A percentile compares a stretch with the other conserved stretches of the same genome.
Evolutionary conservation across 805 yeast genomes (phyloP).

Genomic region (Isabelozyma heimii): DNA sequence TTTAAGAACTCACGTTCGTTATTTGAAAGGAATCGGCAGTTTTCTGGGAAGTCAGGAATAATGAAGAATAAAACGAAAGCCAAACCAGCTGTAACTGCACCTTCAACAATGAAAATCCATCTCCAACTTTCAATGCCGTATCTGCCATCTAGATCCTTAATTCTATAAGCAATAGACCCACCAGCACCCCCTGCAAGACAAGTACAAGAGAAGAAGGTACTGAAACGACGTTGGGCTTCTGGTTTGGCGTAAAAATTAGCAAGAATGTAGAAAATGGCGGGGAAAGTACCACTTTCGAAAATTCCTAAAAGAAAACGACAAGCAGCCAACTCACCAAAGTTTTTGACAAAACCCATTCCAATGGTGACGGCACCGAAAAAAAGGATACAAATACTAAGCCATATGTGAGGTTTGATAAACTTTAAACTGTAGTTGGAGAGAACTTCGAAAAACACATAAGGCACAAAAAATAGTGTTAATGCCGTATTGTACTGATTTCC

Average conservation of each 20-base stretch:
- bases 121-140: conserved; percentile 46
- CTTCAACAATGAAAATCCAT: conserved; percentile 52
- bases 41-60: conserved; percentile 73
- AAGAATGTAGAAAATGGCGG: conserved; percentile 69
- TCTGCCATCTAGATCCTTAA: conserved; percentile 50
- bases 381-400: conserved; percentile 59
- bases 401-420: conserved; percentile 57
- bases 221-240: conserved; percentile 69
- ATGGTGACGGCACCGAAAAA: conserved; percentile 63
- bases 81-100: conserved; percentile 35
- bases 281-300: conserved; percentile 71
- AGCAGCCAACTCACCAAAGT: conserved; percentile 56
- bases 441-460: conserved; percentile 63
- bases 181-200: conserved; percentile 78
- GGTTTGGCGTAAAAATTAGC: conserved; percentile 61
- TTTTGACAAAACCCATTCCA: conserved; percentile 63
- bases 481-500: conserved; percentile 64
- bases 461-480: conserved; percentile 68
- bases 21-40: conserved; percentile 42
- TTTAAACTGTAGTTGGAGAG: conserved; percentile 63
- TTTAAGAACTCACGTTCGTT: conserved; percentile 56
- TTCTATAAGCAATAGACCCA: conserved; percentile 68
- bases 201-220: conserved; percentile 68
- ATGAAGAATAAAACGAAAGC: conserved; percentile 41
- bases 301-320: conserved; percentile 66